These are phyloP conservation scores for Sphagnum tenellum DNA, from an alignment of 225 moss, liverwort and hornwort species.

Conservation along the genomic window DNA sequence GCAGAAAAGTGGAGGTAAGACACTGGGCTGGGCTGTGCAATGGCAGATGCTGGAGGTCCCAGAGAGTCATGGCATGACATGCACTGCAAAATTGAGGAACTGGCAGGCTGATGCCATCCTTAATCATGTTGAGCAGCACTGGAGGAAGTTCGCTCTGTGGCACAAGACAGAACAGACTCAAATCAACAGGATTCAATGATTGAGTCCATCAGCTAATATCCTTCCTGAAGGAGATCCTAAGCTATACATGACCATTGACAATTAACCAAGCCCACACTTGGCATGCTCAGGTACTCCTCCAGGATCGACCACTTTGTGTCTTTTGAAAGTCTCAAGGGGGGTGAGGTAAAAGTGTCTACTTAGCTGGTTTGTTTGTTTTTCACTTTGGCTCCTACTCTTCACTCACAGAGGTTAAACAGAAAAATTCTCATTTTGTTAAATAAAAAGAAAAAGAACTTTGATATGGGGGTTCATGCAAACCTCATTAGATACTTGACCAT, in stretches of 20 bases:
- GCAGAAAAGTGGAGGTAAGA: background rate
- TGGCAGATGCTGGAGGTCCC: conserved; percentile 62
- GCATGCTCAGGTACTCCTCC: conserved; percentile 52
- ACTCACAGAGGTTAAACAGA: no score
- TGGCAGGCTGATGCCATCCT: conserved; percentile 75
- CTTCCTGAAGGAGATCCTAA: conserved; percentile 52
- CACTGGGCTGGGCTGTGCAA: background rate
- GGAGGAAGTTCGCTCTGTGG: conserved; percentile 62
- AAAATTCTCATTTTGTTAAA: no score
- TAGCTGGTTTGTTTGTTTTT: no score
- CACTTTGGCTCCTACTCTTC: no score
- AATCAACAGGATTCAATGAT: conserved; percentile 66
- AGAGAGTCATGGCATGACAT: conserved; percentile 92
- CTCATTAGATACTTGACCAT: no score
- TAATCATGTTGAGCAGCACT: conserved; percentile 79
- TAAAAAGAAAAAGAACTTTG: no score
- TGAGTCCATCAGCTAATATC: conserved; percentile 35
- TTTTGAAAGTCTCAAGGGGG: background rate
- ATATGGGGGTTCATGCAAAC: no score
- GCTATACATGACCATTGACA: conserved; percentile 53
- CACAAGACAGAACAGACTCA: conserved; percentile 57
- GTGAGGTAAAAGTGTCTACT: no score
- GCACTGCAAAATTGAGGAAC: conserved; percentile 84
- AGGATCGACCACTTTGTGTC: background rate
- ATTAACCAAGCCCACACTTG: conserved; percentile 52